Base-by-base conservation (phyloP, 148 eudicot genomes). In the Fallopia convolvulus region DNA sequence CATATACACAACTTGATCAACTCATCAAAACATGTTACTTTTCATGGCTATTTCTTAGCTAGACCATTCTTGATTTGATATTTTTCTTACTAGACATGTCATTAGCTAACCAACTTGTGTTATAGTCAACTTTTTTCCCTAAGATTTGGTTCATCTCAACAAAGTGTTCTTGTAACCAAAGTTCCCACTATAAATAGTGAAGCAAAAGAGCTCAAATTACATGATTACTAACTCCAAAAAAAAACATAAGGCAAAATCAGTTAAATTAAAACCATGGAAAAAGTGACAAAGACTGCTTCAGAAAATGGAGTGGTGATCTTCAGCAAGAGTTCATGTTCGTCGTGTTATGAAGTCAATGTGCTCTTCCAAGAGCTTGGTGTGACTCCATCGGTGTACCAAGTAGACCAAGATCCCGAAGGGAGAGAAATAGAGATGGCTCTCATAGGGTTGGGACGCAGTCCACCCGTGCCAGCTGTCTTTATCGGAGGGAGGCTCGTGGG, bases 281-380 rank as follows among this genome's bases (percentile, higher is more conserved):
- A 86, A 85, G 90, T 94, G 71, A 74, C 23, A 17, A 87, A 84
- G 83, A 23, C 90, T 71, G 83, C 82, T 9, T 76, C 88, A 1
- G 97, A 92, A 44, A 86, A 94, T 21, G 97, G 96, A 33, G 86
- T 94, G 3, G 89, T 94, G 82, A 84, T 94, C 75, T 92, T 94
- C 82, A 92, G 92, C 89, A 94, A 92, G 84, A 93, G 90, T 81
- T 89, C 87, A 8, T 93, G 98, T 65, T 93, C 96, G 79, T 74
- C 91, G 71, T 87, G 99, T 79, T 94, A 94, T 80, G 91, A 91
- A 0, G 96, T 94, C 21, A 81, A 77, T 81, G 85, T 94, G 49
- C 83, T 94, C 65, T 94, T 94, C 77, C 86, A 81, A 53, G 99
- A 86, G 23, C 89, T 94, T 7, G 85, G 90, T 42, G 93, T 87